Conservation (phyloP, 768 basidiomycete genomes). For the Pulveroboletus sp. region DNA sequence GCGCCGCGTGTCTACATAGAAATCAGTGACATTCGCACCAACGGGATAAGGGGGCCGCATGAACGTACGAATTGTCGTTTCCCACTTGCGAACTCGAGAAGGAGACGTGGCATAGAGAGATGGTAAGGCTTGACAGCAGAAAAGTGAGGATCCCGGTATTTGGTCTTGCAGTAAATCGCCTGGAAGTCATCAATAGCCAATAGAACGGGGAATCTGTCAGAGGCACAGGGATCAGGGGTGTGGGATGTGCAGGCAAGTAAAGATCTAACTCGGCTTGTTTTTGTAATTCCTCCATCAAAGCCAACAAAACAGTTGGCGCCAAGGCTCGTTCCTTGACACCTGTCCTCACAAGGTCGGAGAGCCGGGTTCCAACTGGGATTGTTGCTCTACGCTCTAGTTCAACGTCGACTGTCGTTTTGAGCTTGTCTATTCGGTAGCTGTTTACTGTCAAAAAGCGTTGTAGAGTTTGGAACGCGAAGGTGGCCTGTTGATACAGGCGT, state of each 20-base stretch:
- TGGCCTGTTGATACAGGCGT: conserved; percentile 71
- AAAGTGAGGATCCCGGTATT: conserved; percentile 74
- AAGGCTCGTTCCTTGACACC: conserved; percentile 49
- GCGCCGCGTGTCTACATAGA: conserved; percentile 57
- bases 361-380: conserved; percentile 43
- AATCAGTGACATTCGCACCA: not conserved
- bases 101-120: conserved; percentile 68
- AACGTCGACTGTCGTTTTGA: conserved; percentile 41
- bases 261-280: conserved; percentile 55
- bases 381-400: conserved; percentile 43
- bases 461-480: conserved; percentile 58
- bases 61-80: conserved; percentile 57
- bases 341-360: conserved; percentile 53
- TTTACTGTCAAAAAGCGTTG: conserved; percentile 62
- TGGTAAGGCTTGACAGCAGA: conserved; percentile 67
- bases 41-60: too few species aligned
- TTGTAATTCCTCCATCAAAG: conserved; percentile 57
- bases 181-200: conserved; percentile 89
- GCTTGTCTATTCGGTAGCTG: conserved; percentile 33
- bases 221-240: not conserved
- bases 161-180: conserved; percentile 61
- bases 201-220: conserved; percentile 64
- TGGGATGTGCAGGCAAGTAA: not conserved
- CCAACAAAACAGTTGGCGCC: conserved; percentile 53
- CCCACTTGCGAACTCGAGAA: conserved; percentile 78